Evolutionary conservation across 768 basidiomycete species (phyloP), one percentile per base, ranked within the genome.

Genomic region (Kwoniella shandongensis): DNA sequence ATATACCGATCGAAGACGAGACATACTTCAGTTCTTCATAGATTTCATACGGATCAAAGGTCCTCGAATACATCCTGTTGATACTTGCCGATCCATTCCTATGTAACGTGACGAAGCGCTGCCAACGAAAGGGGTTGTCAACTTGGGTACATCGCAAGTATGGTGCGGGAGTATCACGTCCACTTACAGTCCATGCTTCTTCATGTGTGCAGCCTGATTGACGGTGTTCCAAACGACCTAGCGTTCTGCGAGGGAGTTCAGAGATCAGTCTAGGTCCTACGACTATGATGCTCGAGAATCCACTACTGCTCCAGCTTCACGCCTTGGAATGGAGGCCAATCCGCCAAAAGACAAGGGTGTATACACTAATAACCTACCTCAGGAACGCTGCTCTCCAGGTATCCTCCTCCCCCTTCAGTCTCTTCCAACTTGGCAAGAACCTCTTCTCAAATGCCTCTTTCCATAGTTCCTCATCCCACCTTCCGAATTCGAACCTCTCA

Each of bases 21-120:
- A 62, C 62, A 30, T n/a, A 68, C 69, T 71, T 72, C 13, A 76
- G 59, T 52, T 74, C 74, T 15, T 64, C 59, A 55, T 69, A 73
- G 11, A 76, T 74, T 17, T 69, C 66, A 40, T 69, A 69, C 29
- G 74, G 74, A 48, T 73, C 69, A 44, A 76, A 74, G 3, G 56
- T 51, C 7, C 72, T 59, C 1, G 72, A 72, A 57, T 73, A 72
- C 25, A 72, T 70, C 23, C 74, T 53, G 55, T 76, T 76, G 30
- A 76, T 63, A 38, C 66, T 67, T 5, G 67, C 70, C 2, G 69
- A 64, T 11, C 72, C 72, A 54, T 73, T 73, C 6, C 74, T 61
- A 45, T 76, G 70, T 1, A 76, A 44, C 2, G 72, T 74, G 6
- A 76, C 30, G 46, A 71, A 76, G 20, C 69, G 65, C 66, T 72